phyloP scores from a whole-genome alignment of 2,329 filamentous ascomycete species.

The Nannizzia gypsea region DNA sequence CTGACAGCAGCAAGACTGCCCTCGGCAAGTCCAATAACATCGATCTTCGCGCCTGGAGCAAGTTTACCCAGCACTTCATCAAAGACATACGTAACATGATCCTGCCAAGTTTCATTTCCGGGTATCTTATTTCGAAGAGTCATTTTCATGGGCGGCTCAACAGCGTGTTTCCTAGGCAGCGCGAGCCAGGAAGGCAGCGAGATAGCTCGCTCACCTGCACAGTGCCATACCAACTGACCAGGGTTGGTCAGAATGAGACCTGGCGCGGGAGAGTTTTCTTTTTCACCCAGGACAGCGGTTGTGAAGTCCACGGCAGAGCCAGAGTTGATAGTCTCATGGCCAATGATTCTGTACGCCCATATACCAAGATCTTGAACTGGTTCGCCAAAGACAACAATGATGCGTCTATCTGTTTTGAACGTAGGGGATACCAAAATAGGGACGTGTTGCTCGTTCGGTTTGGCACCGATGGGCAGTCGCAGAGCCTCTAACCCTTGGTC shows the following conservation, averaged over 20 bases:
- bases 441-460: slow-evolving; percentile 45
- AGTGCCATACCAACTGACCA: slow-evolving; percentile 67
- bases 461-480: slow-evolving; percentile 48
- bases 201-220: slow-evolving; percentile 49
- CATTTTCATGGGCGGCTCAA: slow-evolving; percentile 45
- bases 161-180: slow-evolving; percentile 51
- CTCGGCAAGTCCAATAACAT: slow-evolving; percentile 60
- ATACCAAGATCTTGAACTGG: slow-evolving; percentile 60
- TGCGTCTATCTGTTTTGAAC: slow-evolving; percentile 45
- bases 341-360: slow-evolving; percentile 56
- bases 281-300: slow-evolving; percentile 26
- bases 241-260: slow-evolving; percentile 64
- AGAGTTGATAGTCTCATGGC: slow-evolving; percentile 52
- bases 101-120: slow-evolving; percentile 43
- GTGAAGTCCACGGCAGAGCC: slow-evolving; percentile 61
- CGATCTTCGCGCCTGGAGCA: slow-evolving; percentile 45
- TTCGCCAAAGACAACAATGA: slow-evolving; percentile 67
- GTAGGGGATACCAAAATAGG: slow-evolving; percentile 55
- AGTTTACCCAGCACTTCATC: slow-evolving; percentile 46
- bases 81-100: slow-evolving; percentile 59
- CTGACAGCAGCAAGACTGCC: slow-evolving; percentile 47
- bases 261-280: slow-evolving; percentile 25
- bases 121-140: slow-evolving; percentile 49
- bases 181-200: slow-evolving; percentile 46
- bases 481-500: slow-evolving; percentile 48